Evolutionary conservation across 345 rosid genomes (phyloP).

Genomic region (Litchi chinensis): DNA sequence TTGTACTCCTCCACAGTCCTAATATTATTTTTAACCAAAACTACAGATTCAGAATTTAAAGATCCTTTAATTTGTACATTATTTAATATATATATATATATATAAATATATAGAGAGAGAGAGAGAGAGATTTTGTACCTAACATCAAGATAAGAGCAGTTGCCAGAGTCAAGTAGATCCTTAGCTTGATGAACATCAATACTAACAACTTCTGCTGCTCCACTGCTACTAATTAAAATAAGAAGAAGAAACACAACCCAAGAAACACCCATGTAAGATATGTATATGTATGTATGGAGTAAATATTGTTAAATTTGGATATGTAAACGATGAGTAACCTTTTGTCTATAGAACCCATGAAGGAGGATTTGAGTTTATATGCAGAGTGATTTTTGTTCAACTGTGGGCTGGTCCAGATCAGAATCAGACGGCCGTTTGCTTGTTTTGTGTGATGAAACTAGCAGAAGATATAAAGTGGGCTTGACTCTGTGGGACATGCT

Average conservation of each 20-base stretch:
- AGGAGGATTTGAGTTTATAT: background rate
- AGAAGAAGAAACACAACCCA: constrained; percentile 22
- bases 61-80: too few species aligned
- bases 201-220: constrained; percentile 46
- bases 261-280: constrained; percentile 29
- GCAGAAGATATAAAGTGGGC: constrained; percentile 7
- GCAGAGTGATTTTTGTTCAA: background rate
- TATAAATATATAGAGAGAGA: background rate
- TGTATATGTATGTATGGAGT: background rate
- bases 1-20: constrained; percentile 77
- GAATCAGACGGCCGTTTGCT: constrained; percentile 17
- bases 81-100: too few species aligned
- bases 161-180: constrained; percentile 50
- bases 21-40: background rate
- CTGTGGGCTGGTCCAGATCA: background rate
- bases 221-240: constrained; percentile 33
- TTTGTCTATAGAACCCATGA: constrained; percentile 23
- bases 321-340: constrained; percentile 18
- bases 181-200: constrained; percentile 56
- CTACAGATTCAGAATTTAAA: background rate
- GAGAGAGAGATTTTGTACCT: constrained; percentile 53
- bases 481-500: background rate
- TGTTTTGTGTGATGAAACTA: constrained; percentile 22
- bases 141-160: constrained; percentile 55
- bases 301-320: too few species aligned